Evolutionary conservation across 1,284 basidiomycete species (phyloP).

Genomic region (Microbotryum intermedium): DNA sequence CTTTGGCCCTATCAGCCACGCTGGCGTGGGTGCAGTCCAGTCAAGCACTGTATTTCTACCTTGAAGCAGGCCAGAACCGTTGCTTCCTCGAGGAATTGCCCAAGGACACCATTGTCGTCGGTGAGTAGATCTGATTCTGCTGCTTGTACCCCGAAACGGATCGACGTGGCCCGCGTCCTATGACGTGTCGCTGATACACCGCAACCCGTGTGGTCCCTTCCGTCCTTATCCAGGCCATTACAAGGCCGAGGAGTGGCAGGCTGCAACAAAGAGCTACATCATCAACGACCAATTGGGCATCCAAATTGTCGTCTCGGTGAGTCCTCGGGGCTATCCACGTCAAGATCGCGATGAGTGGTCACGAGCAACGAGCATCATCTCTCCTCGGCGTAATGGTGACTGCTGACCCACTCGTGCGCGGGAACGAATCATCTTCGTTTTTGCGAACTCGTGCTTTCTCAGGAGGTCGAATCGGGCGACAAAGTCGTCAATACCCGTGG

Average conservation of each 20-base stretch:
- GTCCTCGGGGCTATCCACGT: constrained; percentile 27
- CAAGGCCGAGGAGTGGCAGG: constrained; percentile 81
- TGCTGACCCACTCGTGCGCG: background rate
- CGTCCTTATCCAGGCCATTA: constrained; percentile 62
- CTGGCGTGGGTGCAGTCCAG: no score
- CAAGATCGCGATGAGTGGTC: background rate
- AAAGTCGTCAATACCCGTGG: constrained; percentile 79
- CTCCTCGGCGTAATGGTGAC: background rate
- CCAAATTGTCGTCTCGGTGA: constrained; percentile 77
- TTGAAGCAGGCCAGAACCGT: constrained; percentile 38
- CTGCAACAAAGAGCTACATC: constrained; percentile 58
- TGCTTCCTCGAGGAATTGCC: constrained; percentile 98
- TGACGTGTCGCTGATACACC: no score
- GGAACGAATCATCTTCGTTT: constrained; percentile 2
- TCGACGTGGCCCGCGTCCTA: background rate
- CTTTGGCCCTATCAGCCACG: no score
- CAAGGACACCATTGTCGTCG: constrained; percentile 93
- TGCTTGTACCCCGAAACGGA: no score
- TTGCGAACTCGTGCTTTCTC: constrained; percentile 1
- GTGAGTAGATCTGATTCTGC: constrained; percentile 43
- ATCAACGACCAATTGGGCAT: constrained; percentile 75
- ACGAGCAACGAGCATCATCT: background rate
- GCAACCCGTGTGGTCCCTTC: no score
- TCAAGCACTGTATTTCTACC: constrained; percentile 42
- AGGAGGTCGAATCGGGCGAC: constrained; percentile 71